These are phyloP conservation scores for Plantago lanceolata DNA, from an alignment of 305 asterid species.

Conservation along the genomic window DNA sequence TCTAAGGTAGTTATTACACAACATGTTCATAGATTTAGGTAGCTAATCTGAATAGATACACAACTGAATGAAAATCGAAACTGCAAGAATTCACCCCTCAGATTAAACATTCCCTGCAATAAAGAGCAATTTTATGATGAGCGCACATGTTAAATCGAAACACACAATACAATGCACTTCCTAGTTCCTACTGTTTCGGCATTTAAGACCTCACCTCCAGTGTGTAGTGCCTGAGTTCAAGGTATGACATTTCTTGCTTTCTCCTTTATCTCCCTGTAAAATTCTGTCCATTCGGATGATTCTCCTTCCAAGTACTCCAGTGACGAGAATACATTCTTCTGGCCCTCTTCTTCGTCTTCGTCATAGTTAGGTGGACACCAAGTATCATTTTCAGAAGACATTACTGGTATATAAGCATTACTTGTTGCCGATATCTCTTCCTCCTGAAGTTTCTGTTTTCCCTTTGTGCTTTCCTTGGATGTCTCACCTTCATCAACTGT, in stretches of 20 bases:
- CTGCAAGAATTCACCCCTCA: neutral
- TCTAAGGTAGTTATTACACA: neutral
- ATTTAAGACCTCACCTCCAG: neutral
- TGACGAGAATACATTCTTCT: constrained; percentile 20
- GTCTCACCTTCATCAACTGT: neutral
- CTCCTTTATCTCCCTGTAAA: constrained; percentile 18
- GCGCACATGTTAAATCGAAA: neutral
- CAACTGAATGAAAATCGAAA: neutral
- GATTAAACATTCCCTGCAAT: neutral
- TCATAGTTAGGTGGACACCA: constrained; percentile 11
- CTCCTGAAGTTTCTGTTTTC: constrained; percentile 14
- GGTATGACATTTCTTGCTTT: constrained; percentile 13
- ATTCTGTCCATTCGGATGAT: constrained; percentile 19
- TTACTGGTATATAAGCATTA: neutral
- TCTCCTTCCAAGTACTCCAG: constrained; percentile 39
- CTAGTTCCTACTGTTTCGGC: neutral
- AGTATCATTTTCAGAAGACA: neutral
- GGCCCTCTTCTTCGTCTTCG: constrained; percentile 15
- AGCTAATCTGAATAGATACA: neutral
- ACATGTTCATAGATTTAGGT: no score
- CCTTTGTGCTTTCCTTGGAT: neutral
- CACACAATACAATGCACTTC: neutral
- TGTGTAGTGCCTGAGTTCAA: neutral
- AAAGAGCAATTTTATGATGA: neutral
- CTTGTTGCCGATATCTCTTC: constrained; percentile 6